Evolutionary conservation across 2,329 filamentous ascomycete species (phyloP).

Genomic region (Cercospora citrullina): DNA sequence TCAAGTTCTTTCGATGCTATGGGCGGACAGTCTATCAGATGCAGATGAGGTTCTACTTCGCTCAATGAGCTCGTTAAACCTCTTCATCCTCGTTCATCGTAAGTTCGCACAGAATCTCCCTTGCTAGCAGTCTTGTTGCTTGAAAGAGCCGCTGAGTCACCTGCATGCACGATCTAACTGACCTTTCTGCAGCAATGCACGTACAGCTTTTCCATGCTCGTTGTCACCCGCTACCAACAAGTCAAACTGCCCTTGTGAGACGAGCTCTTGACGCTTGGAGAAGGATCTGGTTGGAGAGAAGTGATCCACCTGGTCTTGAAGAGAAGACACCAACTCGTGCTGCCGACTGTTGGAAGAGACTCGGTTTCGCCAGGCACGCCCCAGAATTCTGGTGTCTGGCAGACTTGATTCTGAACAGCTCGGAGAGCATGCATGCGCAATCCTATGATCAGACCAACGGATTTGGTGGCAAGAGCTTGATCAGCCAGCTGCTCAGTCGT

Average conservation of each 20-base stretch:
- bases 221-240: conserved; percentile 6
- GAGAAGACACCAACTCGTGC: neutral
- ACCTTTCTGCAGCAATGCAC: neutral
- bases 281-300: neutral
- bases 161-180: neutral
- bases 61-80: conserved; percentile 2
- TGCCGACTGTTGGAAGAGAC: conserved; percentile 5
- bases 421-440: neutral
- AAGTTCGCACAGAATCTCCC: neutral
- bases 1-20: conserved; percentile 6
- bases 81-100: conserved; percentile 7
- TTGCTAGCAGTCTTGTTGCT: neutral
- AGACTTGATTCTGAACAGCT: conserved; percentile 9
- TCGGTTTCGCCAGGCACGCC: conserved; percentile 1
- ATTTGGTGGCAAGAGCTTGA: neutral
- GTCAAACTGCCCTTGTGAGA: conserved; percentile 6
- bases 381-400: conserved; percentile 11
- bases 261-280: conserved; percentile 8
- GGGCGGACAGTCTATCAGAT: neutral
- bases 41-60: neutral
- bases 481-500: conserved; percentile 2
- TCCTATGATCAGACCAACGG: neutral
- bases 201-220: conserved; percentile 13
- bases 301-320: neutral
- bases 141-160: neutral